phyloP scores from a whole-genome alignment of 805 yeast genomes.

The Helenozyma baotianmanensis region DNA sequence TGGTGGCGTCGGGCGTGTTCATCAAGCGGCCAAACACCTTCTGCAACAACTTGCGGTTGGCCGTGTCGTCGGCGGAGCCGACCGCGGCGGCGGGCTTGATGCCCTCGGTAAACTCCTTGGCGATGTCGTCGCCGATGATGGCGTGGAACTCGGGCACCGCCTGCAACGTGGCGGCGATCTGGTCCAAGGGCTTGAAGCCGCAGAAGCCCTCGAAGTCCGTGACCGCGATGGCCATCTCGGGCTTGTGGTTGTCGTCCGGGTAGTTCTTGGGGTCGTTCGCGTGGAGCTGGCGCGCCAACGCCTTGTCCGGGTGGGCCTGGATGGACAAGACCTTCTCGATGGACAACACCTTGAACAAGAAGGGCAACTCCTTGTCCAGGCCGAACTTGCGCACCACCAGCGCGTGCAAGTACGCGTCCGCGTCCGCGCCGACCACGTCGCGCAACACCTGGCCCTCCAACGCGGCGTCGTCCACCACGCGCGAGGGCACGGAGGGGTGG shows the following conservation, averaged over 20 bases:
- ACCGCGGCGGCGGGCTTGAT: constrained; percentile 40
- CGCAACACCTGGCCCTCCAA: constrained; percentile 53
- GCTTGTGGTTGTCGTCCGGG: constrained; percentile 98
- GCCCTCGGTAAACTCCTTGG: constrained; percentile 48
- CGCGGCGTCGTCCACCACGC: constrained; percentile 36
- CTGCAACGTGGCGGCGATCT: constrained; percentile 63
- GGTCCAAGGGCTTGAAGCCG: constrained; percentile 88
- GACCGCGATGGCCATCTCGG: constrained; percentile 99
- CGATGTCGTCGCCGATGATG: constrained; percentile 61
- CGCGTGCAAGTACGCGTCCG: constrained; percentile 56
- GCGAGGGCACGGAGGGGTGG: constrained; percentile 86
- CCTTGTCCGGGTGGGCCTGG: constrained; percentile 97
- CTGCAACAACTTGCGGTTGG: constrained; percentile 66
- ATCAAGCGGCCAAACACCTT: constrained; percentile 75
- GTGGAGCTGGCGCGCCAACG: constrained; percentile 71
- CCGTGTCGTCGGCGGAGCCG: constrained; percentile 50
- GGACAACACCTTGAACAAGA: constrained; percentile 88
- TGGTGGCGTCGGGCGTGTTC: constrained; percentile 65
- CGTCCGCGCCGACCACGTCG: constrained; percentile 57
- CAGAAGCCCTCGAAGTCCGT: constrained; percentile 97
- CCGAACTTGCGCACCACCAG: constrained; percentile 63
- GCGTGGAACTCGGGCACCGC: constrained; percentile 72
- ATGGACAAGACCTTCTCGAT: constrained; percentile 89
- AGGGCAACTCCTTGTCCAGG: constrained; percentile 71
- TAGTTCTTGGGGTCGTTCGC: constrained; percentile 84